Percentiles rank a stretch among this genome's conserved stretches.
These are phyloP conservation scores for Calvatia gigantea DNA, from an alignment of 768 basidiomycete species.

Conservation along the genomic window DNA sequence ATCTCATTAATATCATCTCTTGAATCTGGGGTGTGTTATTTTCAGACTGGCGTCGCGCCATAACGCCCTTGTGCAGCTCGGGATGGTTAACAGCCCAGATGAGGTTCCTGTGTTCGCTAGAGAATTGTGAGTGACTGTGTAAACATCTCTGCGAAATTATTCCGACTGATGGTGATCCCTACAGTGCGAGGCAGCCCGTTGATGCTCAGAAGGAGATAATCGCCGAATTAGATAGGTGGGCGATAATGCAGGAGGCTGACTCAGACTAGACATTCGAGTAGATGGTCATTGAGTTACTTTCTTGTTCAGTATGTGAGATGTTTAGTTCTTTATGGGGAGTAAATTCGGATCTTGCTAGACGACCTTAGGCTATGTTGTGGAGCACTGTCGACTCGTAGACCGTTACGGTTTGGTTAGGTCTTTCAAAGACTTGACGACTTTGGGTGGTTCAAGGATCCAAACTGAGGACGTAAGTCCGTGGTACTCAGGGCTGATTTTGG, in stretches of 20 bases:
- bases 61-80: constrained; percentile 59
- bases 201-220: constrained; percentile 43
- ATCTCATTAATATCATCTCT: constrained; percentile 1
- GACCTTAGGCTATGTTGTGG: too few species aligned
- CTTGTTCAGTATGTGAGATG: too few species aligned
- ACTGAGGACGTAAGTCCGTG: not conserved
- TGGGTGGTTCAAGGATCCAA: not conserved
- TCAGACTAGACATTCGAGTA: constrained; percentile 3
- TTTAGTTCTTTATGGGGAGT: too few species aligned
- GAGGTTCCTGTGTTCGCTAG: constrained; percentile 59
- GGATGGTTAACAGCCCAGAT: constrained; percentile 48
- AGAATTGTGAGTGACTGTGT: constrained; percentile 54
- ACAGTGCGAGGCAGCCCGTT: constrained; percentile 35
- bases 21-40: constrained; percentile 3
- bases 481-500: not conserved
- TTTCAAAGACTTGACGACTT: not conserved
- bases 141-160: constrained; percentile 7
- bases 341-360: too few species aligned
- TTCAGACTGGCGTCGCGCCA: constrained; percentile 51
- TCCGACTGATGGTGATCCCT: not conserved
- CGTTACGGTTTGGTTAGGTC: not conserved
- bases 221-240: constrained; percentile 36
- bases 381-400: too few species aligned
- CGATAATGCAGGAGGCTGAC: constrained; percentile 11
- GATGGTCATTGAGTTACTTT: not conserved